Evolutionary conservation across 148 eudicot species (phyloP).

Genomic region (Fagopyrum homotropicum): DNA sequence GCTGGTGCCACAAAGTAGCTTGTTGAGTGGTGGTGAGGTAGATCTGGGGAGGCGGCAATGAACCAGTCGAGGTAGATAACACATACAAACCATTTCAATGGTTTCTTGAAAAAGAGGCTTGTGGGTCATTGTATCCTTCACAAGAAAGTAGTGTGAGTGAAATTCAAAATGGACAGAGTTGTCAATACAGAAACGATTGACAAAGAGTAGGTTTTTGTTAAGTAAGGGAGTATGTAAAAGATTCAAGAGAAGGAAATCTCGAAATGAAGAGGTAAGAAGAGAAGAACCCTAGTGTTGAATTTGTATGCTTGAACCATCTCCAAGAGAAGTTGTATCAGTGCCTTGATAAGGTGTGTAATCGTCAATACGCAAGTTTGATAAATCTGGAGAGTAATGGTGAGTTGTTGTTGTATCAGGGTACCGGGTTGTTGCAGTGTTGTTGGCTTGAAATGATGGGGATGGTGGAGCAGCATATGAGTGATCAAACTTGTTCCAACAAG

Average conservation of each 20-base stretch:
- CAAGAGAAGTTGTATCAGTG: background rate
- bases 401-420: background rate
- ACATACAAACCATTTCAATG: no score
- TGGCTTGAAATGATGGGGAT: background rate
- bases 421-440: background rate
- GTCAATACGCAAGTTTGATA: background rate
- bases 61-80: no score
- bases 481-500: background rate
- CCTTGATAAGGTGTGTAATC: background rate
- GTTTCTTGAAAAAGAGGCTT: no score
- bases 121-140: no score
- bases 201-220: no score
- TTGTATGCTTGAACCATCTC: background rate
- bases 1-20: background rate
- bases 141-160: no score
- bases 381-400: background rate
- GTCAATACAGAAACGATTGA: no score
- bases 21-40: background rate
- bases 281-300: background rate
- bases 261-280: background rate
- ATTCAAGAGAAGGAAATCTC: background rate
- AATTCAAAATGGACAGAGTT: no score
- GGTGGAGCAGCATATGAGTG: background rate
- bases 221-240: background rate
- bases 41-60: no score